Percentiles rank a stretch among this genome's conserved stretches.
These are phyloP conservation scores for Paecilomyces niveus DNA, from an alignment of 2,329 filamentous ascomycete genomes.

Conservation along the genomic window DNA sequence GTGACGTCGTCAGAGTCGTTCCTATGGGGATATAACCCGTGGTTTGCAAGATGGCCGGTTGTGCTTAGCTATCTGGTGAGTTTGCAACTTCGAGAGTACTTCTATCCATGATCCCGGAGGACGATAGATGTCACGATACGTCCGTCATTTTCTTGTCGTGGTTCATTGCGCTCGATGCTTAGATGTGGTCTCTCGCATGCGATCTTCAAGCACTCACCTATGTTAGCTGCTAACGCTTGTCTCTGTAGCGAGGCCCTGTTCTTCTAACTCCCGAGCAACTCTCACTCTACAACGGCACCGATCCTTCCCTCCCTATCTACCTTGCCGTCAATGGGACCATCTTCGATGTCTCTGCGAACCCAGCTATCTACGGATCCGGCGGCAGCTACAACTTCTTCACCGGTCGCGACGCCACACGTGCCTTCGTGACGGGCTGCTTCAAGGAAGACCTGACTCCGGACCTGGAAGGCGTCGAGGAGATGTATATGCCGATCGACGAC, in stretches of 20 bases:
- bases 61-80: conserved; percentile 58
- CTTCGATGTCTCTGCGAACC: conserved; percentile 55
- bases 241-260: conserved; percentile 47
- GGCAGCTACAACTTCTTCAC: conserved; percentile 84
- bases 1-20: conserved; percentile 63
- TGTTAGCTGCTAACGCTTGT: not conserved
- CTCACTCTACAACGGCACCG: conserved; percentile 65
- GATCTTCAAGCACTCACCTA: too few relatives aligned
- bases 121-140: not conserved
- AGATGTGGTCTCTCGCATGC: too few relatives aligned
- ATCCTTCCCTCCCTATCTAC: conserved; percentile 72
- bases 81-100: conserved; percentile 5
- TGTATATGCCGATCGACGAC: conserved; percentile 64
- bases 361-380: conserved; percentile 65
- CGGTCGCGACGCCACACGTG: conserved; percentile 77
- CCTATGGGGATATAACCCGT: conserved; percentile 61
- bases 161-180: too few relatives aligned
- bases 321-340: conserved; percentile 69
- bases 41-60: conserved; percentile 51
- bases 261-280: conserved; percentile 71
- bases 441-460: conserved; percentile 75
- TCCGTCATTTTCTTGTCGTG: not conserved
- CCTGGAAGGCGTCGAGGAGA: conserved; percentile 77
- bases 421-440: conserved; percentile 92
- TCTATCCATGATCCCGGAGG: not conserved